Conservation (phyloP, 805 yeast genomes). For the Sugiyamaella chiloensis region DNA sequence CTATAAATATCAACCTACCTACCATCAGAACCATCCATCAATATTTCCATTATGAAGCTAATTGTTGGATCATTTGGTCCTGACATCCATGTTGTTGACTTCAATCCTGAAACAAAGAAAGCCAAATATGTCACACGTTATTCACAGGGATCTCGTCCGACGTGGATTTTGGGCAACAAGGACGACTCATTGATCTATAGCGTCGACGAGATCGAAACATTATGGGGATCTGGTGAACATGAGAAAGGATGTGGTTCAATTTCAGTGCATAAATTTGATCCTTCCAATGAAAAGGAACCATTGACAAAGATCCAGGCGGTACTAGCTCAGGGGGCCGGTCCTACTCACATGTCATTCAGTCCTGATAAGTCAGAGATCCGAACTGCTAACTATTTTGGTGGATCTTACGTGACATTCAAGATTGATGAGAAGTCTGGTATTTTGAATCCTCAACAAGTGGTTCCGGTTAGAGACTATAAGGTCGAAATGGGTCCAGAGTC, state of each 20-base stretch:
- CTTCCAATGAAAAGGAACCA: neutral
- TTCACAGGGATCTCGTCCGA: slow-evolving; percentile 8
- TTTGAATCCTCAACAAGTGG: slow-evolving; percentile 5
- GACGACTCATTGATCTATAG: slow-evolving; percentile 4
- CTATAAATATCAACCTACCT: too few species aligned
- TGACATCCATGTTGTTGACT: slow-evolving; percentile 8
- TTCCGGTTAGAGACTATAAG: neutral
- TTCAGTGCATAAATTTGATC: slow-evolving; percentile 3
- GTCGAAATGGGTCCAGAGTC: slow-evolving; percentile 9
- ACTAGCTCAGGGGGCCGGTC: slow-evolving; percentile 12
- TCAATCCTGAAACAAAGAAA: neutral
- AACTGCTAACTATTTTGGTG: slow-evolving; percentile 14
- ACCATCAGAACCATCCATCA: too few species aligned
- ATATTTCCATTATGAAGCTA: slow-evolving; percentile 10
- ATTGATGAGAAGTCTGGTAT: slow-evolving; percentile 3
- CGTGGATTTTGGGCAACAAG: slow-evolving; percentile 9
- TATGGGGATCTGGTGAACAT: slow-evolving; percentile 7
- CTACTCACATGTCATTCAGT: slow-evolving; percentile 12
- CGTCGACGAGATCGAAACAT: slow-evolving; percentile 10
- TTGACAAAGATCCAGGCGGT: slow-evolving; percentile 3
- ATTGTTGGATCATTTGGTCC: slow-evolving; percentile 14
- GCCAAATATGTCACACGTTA: slow-evolving; percentile 1
- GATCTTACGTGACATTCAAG: slow-evolving; percentile 3
- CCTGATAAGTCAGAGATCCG: neutral
- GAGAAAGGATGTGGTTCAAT: slow-evolving; percentile 11